These are phyloP conservation scores for Przewalskia tangutica DNA, from an alignment of 257 asterid species.

Conservation along the genomic window DNA sequence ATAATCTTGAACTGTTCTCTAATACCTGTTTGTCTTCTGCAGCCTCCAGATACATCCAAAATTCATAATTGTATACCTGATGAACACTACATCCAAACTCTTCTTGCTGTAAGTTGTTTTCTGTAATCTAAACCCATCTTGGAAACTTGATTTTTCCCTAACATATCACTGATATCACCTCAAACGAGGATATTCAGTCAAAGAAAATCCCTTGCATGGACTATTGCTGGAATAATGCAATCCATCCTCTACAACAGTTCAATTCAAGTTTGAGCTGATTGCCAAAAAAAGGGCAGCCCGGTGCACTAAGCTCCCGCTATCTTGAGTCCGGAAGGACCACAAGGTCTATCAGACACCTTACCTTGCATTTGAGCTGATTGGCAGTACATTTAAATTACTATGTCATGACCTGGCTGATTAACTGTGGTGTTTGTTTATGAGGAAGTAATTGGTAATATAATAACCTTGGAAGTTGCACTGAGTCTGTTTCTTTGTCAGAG, in stretches of 20 bases:
- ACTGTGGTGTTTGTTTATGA: background rate
- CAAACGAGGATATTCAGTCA: background rate
- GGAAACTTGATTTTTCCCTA: background rate
- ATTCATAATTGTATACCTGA: constrained; percentile 98
- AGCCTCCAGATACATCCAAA: constrained; percentile 67
- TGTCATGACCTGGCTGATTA: background rate
- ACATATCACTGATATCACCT: background rate
- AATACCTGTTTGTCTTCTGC: constrained; percentile 17
- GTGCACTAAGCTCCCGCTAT: no score
- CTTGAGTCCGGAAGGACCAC: no score
- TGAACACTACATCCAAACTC: constrained; percentile 94
- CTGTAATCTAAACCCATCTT: background rate
- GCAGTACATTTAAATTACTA: background rate
- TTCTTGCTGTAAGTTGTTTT: constrained; percentile 62
- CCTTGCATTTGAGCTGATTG: background rate
- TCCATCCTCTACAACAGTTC: background rate
- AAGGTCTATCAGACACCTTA: no score
- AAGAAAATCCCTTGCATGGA: background rate
- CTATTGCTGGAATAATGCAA: background rate
- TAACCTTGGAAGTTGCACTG: background rate
- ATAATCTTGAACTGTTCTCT: background rate
- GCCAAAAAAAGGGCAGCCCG: background rate
- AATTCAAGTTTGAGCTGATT: constrained; percentile 1
- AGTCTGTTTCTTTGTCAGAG: background rate
- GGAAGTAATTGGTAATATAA: background rate